Conservation (phyloP, 2,329 filamentous ascomycete genomes). For the Hypoxylon sp. region DNA sequence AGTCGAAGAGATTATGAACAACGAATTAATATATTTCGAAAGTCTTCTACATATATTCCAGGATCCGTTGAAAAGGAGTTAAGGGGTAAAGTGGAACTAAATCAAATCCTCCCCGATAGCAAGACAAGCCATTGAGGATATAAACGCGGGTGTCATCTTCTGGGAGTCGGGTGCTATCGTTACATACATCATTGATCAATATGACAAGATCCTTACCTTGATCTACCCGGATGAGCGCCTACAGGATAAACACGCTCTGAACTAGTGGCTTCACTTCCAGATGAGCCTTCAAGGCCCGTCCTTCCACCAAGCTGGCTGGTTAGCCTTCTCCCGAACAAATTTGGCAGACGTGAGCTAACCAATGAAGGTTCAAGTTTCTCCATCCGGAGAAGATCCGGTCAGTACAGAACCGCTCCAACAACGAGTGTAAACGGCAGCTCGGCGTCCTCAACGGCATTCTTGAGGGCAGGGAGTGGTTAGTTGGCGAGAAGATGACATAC, state of each 20-base stretch:
- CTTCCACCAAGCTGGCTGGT: conserved; percentile 13
- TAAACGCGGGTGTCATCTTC: conserved; percentile 41
- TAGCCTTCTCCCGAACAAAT: neutral
- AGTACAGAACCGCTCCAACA: conserved; percentile 62
- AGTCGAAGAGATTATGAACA: no score
- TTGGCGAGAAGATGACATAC: conserved; percentile 58
- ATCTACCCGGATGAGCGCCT: conserved; percentile 10
- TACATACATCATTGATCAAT: conserved; percentile 30
- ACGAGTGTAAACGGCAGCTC: conserved; percentile 62
- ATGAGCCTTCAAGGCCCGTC: conserved; percentile 22
- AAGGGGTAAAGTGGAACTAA: no score
- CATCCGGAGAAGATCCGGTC: conserved; percentile 61
- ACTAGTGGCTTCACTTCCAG: conserved; percentile 28
- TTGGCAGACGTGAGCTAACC: neutral
- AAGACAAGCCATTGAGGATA: conserved; percentile 46
- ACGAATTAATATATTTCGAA: no score
- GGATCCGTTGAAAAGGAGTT: no score
- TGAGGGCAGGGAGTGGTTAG: conserved; percentile 56
- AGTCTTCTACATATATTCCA: no score
- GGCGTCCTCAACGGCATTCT: conserved; percentile 62
- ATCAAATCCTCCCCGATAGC: no score
- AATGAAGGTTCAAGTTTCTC: conserved; percentile 57
- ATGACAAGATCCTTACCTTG: neutral
- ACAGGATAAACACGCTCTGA: conserved; percentile 8
- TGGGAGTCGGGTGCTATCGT: conserved; percentile 48